Evolutionary conservation across 805 yeast genomes (phyloP), one percentile per base, ranked within the genome.

Genomic region (Millerago galiae): DNA sequence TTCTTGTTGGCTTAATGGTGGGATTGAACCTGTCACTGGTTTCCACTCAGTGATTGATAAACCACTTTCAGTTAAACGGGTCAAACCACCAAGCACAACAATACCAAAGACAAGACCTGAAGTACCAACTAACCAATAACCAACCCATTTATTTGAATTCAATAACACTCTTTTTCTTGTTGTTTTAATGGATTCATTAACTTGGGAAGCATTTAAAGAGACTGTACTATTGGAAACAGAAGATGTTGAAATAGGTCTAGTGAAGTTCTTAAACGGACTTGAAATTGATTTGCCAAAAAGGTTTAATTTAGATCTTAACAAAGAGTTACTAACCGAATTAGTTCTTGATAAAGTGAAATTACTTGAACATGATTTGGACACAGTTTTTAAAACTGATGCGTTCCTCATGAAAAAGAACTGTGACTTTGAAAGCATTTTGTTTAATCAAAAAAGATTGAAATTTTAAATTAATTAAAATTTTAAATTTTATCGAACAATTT

Each of bases 1-100:
- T 47, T 93, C 90, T 38, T 67, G 66, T 54, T 87, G 80, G 45
- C 66, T 77, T 55, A 84, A 58, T 0, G 99, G 99, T 2, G 99
- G 99, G 12, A 93, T 63, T 2, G 95, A 68, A 37, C 99, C 99
- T 0, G 99, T 88, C 24, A 93, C 89, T 1, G 99, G 99, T 61
- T 81, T 87, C 99, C 99, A 93, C 59, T 93, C 99, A 1, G 98
- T 93, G 60, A 93, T 93, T 37, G 95, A 84, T 36, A 93, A 70
- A 0, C 99, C 99, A 0, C 96, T 86, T 59, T 93, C 99, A 0
- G 99, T 93, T 35, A 93, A 71, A 55, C 99, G 75, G 0, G 99
- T 93, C 36, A 93, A 71, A 1, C 99, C 99, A 36, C 99, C 99
- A 5, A 93, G 70, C n/a, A 93, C 81, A 13, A 93, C 98, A 47